Conservation (phyloP, 2,329 filamentous ascomycete species). For the Fusarium algeriense region DNA sequence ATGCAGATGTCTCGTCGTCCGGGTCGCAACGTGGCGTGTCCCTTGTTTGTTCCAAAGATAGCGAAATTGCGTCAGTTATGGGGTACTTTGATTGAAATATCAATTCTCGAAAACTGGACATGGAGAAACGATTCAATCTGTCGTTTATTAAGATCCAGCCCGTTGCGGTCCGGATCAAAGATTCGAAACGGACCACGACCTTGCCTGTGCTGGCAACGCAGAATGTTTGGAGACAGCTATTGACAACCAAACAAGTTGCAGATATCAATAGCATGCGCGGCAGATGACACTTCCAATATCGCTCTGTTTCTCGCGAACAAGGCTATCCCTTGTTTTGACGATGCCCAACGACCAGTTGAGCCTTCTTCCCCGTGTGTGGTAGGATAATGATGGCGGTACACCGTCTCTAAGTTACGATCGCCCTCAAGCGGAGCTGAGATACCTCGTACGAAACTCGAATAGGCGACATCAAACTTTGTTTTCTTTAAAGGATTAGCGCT, state of each 20-base stretch:
- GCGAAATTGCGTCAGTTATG: slow-evolving; percentile 39
- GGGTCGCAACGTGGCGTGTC: slow-evolving; percentile 42
- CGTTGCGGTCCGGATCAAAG: slow-evolving; percentile 26
- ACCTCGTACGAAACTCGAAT: slow-evolving; percentile 28
- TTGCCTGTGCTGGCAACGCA: slow-evolving; percentile 33
- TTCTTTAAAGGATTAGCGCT: slow-evolving; percentile 35
- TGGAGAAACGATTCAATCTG: slow-evolving; percentile 34
- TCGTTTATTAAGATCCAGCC: slow-evolving; percentile 46
- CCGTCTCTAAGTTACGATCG: slow-evolving; percentile 46
- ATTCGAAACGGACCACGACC: slow-evolving; percentile 31
- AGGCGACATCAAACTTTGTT: slow-evolving; percentile 33
- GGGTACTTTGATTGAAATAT: slow-evolving; percentile 29
- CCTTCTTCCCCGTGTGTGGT: slow-evolving; percentile 29
- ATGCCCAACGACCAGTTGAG: slow-evolving; percentile 44
- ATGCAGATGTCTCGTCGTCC: slow-evolving; percentile 23
- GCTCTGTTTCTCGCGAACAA: slow-evolving; percentile 42
- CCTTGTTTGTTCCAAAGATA: slow-evolving; percentile 38
- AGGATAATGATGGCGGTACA: slow-evolving; percentile 35
- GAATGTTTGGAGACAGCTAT: slow-evolving; percentile 14
- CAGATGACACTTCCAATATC: slow-evolving; percentile 33
- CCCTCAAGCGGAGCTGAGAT: slow-evolving; percentile 32
- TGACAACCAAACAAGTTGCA: slow-evolving; percentile 29
- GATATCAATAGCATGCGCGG: slow-evolving; percentile 30
- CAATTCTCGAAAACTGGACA: slow-evolving; percentile 33
- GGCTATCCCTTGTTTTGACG: slow-evolving; percentile 47